Evolutionary conservation across 2,329 filamentous ascomycete genomes (phyloP).

Genomic region (Ophiostoma piceae): DNA sequence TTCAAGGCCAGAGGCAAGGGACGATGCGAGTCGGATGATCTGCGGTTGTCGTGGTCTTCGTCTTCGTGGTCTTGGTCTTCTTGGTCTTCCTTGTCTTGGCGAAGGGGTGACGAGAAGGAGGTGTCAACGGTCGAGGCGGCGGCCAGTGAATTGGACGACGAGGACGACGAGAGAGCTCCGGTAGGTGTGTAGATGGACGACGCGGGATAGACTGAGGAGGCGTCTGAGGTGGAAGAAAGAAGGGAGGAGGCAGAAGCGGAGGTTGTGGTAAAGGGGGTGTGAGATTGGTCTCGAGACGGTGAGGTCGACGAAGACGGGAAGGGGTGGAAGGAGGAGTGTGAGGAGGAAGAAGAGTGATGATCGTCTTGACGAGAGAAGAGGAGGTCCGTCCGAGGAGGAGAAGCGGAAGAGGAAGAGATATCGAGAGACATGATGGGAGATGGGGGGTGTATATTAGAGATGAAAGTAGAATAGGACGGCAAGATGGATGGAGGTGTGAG

Average conservation of each 20-base stretch:
- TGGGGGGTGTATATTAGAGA: conserved; percentile 17
- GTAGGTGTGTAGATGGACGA: conserved; percentile 18
- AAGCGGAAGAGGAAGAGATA: conserved; percentile 5
- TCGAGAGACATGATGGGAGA: conserved; percentile 26
- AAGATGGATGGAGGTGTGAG: background rate
- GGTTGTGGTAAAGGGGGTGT: conserved; percentile 16
- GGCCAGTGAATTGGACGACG: conserved; percentile 8
- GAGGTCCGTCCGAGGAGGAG: conserved; percentile 17
- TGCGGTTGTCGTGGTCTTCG: background rate
- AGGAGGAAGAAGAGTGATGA: background rate
- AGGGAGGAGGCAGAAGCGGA: conserved; percentile 17
- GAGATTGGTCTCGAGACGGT: background rate
- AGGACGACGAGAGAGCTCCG: conserved; percentile 4
- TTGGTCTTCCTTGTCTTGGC: background rate
- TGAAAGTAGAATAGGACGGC: background rate
- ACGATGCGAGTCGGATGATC: conserved; percentile 6
- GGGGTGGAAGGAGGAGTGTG: background rate
- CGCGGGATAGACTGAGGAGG: conserved; percentile 14
- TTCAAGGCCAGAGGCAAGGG: conserved; percentile 21
- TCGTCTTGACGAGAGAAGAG: conserved; percentile 14
- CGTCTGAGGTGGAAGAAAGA: conserved; percentile 11
- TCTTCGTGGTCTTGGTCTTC: background rate
- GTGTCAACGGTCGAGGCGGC: background rate
- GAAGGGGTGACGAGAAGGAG: conserved; percentile 7
- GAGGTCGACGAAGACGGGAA: background rate